A percentile compares a stretch with the other conserved stretches of the same genome.
These are phyloP conservation scores for Entomortierella beljakovae DNA, from an alignment of 192 early-diverging fungal genomes.

Conservation along the genomic window DNA sequence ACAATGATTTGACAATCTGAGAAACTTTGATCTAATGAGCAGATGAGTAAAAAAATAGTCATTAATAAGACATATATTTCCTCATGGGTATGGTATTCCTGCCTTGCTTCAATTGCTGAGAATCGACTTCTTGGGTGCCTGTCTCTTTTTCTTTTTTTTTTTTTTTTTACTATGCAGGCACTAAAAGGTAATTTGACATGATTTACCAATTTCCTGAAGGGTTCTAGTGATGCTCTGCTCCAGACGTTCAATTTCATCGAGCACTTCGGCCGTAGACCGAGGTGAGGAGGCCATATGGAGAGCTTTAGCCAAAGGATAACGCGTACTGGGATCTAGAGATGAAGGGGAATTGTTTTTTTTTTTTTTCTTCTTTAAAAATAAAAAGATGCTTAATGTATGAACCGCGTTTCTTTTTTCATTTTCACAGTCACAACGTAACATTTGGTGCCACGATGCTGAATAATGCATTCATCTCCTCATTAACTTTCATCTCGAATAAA, in stretches of 20 bases:
- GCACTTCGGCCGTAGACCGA: slow-evolving; percentile 24
- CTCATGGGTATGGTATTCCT: too few species aligned
- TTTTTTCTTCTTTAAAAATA: neutral
- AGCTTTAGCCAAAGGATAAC: neutral
- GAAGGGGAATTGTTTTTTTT: neutral
- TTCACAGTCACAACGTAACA: neutral
- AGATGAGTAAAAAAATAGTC: neutral
- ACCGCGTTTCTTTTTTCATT: too few species aligned
- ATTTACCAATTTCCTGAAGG: slow-evolving; percentile 60
- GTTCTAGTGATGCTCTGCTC: slow-evolving; percentile 68
- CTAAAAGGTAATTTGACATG: neutral
- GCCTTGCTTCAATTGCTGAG: neutral
- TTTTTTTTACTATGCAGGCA: too few species aligned
- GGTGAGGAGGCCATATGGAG: slow-evolving; percentile 9
- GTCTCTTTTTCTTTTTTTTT: too few species aligned
- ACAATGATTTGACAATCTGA: slow-evolving; percentile 63
- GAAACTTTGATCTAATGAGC: slow-evolving; percentile 65
- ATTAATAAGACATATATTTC: too few species aligned
- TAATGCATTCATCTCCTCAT: neutral
- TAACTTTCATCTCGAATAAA: neutral
- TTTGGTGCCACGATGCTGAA: neutral
- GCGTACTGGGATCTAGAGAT: neutral
- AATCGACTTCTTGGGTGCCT: too few species aligned
- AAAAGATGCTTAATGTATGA: neutral
- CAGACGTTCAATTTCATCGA: slow-evolving; percentile 63